Evolutionary conservation across 371 early-diverging fungal genomes (phyloP).

Genomic region (Haplosporangium sp.): DNA sequence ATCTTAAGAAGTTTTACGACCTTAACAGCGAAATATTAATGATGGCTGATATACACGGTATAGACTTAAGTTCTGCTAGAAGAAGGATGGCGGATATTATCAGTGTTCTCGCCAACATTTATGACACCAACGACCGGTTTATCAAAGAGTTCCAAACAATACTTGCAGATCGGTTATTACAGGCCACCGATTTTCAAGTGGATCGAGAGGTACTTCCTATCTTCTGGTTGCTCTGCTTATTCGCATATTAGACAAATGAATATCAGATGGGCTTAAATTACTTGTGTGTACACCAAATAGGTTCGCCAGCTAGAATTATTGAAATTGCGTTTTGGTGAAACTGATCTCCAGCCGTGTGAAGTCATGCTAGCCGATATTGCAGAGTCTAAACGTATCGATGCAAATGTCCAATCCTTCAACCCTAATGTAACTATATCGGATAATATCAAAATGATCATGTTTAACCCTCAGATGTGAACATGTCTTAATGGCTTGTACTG

Average conservation of each 20-base stretch:
- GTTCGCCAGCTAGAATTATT: slow-evolving; percentile 68
- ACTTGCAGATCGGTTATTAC: slow-evolving; percentile 62
- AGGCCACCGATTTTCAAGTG: slow-evolving; percentile 56
- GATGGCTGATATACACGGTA: background rate
- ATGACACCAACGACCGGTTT: slow-evolving; percentile 67
- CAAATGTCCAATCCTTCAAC: slow-evolving; percentile 47
- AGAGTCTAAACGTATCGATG: slow-evolving; percentile 68
- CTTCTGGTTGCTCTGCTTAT: background rate
- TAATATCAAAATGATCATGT: background rate
- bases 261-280: background rate
- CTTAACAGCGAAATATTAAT: too few relatives aligned
- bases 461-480: too few relatives aligned
- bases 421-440: slow-evolving; percentile 11
- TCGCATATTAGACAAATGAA: background rate
- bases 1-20: background rate
- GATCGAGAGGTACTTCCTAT: slow-evolving; percentile 60
- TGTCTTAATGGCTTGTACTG: background rate
- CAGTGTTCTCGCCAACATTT: slow-evolving; percentile 67
- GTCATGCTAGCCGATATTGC: slow-evolving; percentile 77
- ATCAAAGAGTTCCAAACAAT: slow-evolving; percentile 68
- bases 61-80: slow-evolving; percentile 56
- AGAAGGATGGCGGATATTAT: slow-evolving; percentile 63
- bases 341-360: slow-evolving; percentile 65
- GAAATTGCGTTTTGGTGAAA: slow-evolving; percentile 72
- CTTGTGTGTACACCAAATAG: slow-evolving; percentile 20